Evolutionary conservation across 192 early-diverging fungal genomes (phyloP).

Genomic region (Gigaspora rosea): DNA sequence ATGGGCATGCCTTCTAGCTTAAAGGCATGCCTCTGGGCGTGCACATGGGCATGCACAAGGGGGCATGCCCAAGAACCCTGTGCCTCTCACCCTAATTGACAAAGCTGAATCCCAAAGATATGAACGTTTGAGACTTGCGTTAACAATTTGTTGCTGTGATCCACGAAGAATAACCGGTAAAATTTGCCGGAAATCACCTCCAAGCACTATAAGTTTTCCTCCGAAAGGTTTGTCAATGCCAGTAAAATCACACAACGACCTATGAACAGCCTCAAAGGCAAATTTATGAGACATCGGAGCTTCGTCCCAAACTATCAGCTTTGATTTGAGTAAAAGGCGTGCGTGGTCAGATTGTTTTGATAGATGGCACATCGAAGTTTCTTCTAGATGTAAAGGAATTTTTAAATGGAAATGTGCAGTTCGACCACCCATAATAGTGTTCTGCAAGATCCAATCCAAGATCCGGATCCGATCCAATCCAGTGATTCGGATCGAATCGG

Average conservation of each 20-base stretch:
- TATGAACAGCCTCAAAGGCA: slow-evolving; percentile 33
- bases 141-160: slow-evolving; percentile 22
- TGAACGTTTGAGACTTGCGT: slow-evolving; percentile 34
- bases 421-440: slow-evolving; percentile 26
- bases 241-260: slow-evolving; percentile 31
- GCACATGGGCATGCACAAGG: too few relatives aligned
- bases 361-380: slow-evolving; percentile 33
- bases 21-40: too few relatives aligned
- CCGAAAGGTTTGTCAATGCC: background rate
- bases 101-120: slow-evolving; percentile 14
- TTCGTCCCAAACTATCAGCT: slow-evolving; percentile 43
- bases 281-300: slow-evolving; percentile 31
- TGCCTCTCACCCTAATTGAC: too few relatives aligned
- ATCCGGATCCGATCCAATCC: too few relatives aligned
- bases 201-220: background rate
- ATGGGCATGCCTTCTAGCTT: too few relatives aligned
- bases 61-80: too few relatives aligned
- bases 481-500: too few relatives aligned
- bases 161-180: slow-evolving; percentile 33
- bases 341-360: background rate
- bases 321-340: background rate
- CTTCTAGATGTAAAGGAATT: slow-evolving; percentile 31
- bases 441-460: too few relatives aligned
- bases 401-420: slow-evolving; percentile 44
- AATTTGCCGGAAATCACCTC: slow-evolving; percentile 38